Evolutionary conservation across 148 eudicot genomes (phyloP), one percentile per base, ranked within the genome.

Genomic region (Vaccinium corymbosum): DNA sequence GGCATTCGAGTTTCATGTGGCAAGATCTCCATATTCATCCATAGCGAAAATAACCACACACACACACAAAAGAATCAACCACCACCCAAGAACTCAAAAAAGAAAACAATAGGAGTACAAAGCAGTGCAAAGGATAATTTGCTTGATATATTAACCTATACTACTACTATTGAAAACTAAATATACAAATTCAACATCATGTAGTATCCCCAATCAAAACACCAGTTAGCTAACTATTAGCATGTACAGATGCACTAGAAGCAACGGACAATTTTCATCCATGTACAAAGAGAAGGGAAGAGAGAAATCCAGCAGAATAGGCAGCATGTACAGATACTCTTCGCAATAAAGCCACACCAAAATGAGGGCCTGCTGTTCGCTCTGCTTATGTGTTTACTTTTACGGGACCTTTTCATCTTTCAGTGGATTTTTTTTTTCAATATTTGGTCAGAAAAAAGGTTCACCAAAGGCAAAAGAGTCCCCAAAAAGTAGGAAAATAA

Each of bases 171-270:
- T 19, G 29, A 46, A 81, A 80, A 22, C 55, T n/a, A 50, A 3
- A 68, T 27, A 9, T 81, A 68, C 49, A 25, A 49, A 15, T 22
- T 22, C 38, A 35, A 80, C 70, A 46, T 22, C 75, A 64, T 14
- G 10, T n/a, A 56, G 19, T 52, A 22, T 50, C 57, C 38, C 8
- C 29, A 13, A 52, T 52, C 62, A 52, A 59, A 59, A 15, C 74
- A 76, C 80, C 80, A 29, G 50, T 56, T 78, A 84, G 25, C 61
- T 27, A 56, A n/a, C 74, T 50, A 81, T 16, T 81, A 16, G 48
- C 16, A 68, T 50, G 61, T 68, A 68, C 76, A 49, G 22, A 81
- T 81, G 76, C 61, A 49, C 6, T 19, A 4, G 19, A 42, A 80
- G n/a, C 20, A 80, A 80, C 13, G 9, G 27, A 42, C 20, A 70